Evolutionary conservation across 768 basidiomycete species (phyloP).

Genomic region (Podaxis sp.): DNA sequence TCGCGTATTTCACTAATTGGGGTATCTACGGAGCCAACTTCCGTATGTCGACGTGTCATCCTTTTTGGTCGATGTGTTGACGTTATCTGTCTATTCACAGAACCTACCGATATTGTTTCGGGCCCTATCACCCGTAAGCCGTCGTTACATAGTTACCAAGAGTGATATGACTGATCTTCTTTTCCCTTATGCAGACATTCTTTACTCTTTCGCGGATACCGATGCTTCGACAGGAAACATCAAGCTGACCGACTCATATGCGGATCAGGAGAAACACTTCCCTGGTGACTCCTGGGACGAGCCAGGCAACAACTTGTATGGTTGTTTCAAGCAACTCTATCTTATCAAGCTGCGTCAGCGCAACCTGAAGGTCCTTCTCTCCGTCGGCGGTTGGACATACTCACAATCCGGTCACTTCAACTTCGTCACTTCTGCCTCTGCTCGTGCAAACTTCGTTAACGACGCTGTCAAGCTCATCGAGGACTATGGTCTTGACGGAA

Average conservation of each 20-base stretch:
- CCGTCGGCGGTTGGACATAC: constrained; percentile 68
- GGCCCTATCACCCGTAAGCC: constrained; percentile 60
- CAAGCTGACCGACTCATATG: constrained; percentile 68
- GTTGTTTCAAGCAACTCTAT: constrained; percentile 74
- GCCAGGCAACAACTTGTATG: constrained; percentile 76
- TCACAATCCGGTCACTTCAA: constrained; percentile 65
- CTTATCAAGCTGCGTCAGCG: constrained; percentile 62
- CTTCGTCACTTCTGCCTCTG: constrained; percentile 53
- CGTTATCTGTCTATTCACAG: constrained; percentile 32
- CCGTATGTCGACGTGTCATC: constrained; percentile 38
- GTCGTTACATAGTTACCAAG: background rate
- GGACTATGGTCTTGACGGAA: constrained; percentile 81
- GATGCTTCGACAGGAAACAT: constrained; percentile 61
- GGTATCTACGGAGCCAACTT: constrained; percentile 67
- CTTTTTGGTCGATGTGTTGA: constrained; percentile 11
- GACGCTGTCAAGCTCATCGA: constrained; percentile 63
- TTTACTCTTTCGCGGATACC: constrained; percentile 81
- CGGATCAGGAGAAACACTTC: constrained; percentile 77
- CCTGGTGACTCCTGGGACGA: constrained; percentile 74
- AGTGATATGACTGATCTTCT: background rate
- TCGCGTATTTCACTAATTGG: constrained; percentile 65
- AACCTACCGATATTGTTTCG: constrained; percentile 63
- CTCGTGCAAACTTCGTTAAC: constrained; percentile 57
- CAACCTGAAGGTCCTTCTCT: constrained; percentile 51
- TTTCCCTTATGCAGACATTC: constrained; percentile 41